Conservation (phyloP, 2,329 filamentous ascomycete genomes). For the Fusarium miscanthi region DNA sequence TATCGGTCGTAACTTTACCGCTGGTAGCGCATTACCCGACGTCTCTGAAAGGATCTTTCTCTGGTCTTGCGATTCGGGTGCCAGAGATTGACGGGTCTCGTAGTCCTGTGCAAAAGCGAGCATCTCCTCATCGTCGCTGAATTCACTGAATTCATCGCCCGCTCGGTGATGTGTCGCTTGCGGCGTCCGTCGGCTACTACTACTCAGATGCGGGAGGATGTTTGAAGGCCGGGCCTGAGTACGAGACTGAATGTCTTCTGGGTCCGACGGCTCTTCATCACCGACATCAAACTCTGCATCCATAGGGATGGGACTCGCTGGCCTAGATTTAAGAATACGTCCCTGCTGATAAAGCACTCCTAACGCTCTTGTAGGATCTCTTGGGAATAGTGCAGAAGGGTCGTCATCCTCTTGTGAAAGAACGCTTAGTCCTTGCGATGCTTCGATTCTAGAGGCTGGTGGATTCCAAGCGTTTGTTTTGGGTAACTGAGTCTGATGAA, state of each 20-base stretch:
- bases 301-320: constrained; percentile 2
- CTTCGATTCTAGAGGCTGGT: constrained; percentile 30
- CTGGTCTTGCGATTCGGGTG: constrained; percentile 33
- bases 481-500: constrained; percentile 63
- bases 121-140: constrained; percentile 64
- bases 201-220: constrained; percentile 4
- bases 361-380: constrained; percentile 29
- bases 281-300: constrained; percentile 42
- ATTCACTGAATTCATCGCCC: constrained; percentile 57
- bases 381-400: constrained; percentile 40
- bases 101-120: constrained; percentile 63
- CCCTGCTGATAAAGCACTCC: constrained; percentile 9
- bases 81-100: constrained; percentile 55
- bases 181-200: constrained; percentile 26
- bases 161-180: constrained; percentile 37
- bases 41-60: constrained; percentile 59
- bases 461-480: constrained; percentile 41
- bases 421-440: constrained; percentile 36
- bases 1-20: constrained; percentile 48
- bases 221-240: constrained; percentile 13
- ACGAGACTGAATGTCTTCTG: constrained; percentile 45
- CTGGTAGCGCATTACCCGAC: constrained; percentile 57
- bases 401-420: constrained; percentile 43
- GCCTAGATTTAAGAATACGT: constrained; percentile 1
- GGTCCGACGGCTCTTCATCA: constrained; percentile 47